These are phyloP conservation scores for Nitzschia inconspicua DNA, from an alignment of 108 stramenopile genomes.

Conservation along the genomic window DNA sequence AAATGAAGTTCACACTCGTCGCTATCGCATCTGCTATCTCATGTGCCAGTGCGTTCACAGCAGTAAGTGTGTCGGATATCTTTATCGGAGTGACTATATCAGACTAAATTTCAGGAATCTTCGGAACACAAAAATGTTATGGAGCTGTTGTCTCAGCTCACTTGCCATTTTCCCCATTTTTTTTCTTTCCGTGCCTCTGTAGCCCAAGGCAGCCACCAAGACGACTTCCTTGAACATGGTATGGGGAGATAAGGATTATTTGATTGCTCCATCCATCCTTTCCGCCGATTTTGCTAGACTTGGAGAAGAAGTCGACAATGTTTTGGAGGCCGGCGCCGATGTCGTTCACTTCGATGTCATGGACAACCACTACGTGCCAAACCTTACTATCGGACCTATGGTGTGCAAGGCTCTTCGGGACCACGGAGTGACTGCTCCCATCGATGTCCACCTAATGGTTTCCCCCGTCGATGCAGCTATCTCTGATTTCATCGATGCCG, in stretches of 20 bases:
- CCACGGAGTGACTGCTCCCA: constrained; percentile 97
- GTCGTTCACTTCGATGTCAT: constrained; percentile 99
- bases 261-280: constrained; percentile 98
- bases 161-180: not conserved
- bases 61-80: constrained; percentile 42
- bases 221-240: constrained; percentile 68
- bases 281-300: constrained; percentile 97
- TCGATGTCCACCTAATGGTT: constrained; percentile 99
- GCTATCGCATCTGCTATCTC: constrained; percentile 52
- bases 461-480: constrained; percentile 94
- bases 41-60: constrained; percentile 61
- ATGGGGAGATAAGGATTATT: constrained; percentile 93
- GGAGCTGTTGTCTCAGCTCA: not conserved
- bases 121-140: not conserved
- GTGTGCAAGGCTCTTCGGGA: constrained; percentile 98
- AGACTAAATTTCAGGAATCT: not conserved
- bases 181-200: not conserved
- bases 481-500: constrained; percentile 92
- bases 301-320: constrained; percentile 97
- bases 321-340: constrained; percentile 96
- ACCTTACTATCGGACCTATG: constrained; percentile 98
- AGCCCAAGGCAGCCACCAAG: constrained; percentile 20
- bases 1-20: constrained; percentile 72
- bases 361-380: constrained; percentile 99
- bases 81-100: too few species aligned